Conservation (phyloP, 1,139 yeast genomes). For the Tardiomyces blankii region DNA sequence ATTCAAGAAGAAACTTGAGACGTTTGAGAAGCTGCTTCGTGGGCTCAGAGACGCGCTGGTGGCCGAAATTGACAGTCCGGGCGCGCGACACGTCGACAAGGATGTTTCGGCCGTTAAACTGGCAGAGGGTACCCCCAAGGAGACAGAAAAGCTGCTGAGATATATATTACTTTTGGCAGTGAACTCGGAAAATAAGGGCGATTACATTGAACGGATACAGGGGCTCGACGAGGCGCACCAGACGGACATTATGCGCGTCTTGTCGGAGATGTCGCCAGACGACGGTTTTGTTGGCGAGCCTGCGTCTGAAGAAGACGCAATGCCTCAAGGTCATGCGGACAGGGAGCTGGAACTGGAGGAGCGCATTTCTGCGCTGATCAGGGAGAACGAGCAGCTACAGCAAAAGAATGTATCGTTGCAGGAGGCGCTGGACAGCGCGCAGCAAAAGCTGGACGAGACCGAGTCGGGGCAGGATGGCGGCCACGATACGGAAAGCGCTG, state of each 20-base stretch:
- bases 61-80: neutral
- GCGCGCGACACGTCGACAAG: neutral
- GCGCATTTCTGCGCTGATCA: constrained; percentile 2
- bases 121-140: neutral
- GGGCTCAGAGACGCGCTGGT: neutral
- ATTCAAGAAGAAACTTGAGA: neutral
- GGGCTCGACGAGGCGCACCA: neutral
- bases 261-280: neutral
- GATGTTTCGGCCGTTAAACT: neutral
- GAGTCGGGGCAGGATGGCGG: neutral
- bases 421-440: neutral
- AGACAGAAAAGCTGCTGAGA: neutral
- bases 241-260: neutral
- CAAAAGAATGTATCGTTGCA: neutral
- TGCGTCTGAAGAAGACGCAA: neutral
- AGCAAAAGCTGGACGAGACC: neutral
- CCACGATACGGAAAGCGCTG: neutral
- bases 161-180: neutral
- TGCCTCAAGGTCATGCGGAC: neutral
- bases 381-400: constrained; percentile 4
- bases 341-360: constrained; percentile 1
- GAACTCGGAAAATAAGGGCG: neutral
- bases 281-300: neutral
- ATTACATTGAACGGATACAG: neutral
- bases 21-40: neutral